Percentiles rank a stretch among this genome's conserved stretches.
Conservation (phyloP, 176 grass and related monocot species). For the Carex kokanica region DNA sequence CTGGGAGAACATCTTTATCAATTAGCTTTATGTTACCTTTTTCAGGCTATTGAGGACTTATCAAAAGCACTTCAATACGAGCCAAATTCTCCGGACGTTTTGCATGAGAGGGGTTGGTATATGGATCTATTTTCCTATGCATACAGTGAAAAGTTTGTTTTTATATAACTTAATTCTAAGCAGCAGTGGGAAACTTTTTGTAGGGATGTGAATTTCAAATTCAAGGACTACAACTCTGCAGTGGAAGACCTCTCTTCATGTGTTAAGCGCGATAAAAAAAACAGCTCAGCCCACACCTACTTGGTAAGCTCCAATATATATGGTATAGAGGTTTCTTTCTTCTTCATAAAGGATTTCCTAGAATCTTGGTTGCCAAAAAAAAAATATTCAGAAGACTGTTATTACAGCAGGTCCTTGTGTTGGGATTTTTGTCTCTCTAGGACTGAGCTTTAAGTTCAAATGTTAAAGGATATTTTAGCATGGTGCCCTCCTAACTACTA, state of each 20-base stretch:
- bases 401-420: background rate
- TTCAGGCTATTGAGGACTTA: constrained; percentile 81
- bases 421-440: background rate
- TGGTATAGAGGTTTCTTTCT: background rate
- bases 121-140: constrained; percentile 25
- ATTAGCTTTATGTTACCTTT: constrained; percentile 33
- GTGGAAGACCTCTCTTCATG: constrained; percentile 78
- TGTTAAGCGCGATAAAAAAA: constrained; percentile 86
- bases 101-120: constrained; percentile 88
- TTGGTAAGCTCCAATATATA: constrained; percentile 51
- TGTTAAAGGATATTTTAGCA: background rate
- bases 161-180: constrained; percentile 36
- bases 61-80: constrained; percentile 93
- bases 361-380: background rate
- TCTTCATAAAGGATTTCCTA: background rate
- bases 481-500: background rate
- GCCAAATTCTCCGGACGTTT: constrained; percentile 92
- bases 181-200: constrained; percentile 21
- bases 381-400: background rate
- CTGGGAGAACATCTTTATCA: background rate
- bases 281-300: constrained; percentile 93
- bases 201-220: constrained; percentile 99
- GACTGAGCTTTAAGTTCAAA: background rate
- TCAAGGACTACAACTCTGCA: constrained; percentile 90
- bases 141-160: constrained; percentile 24